phyloP scores from a whole-genome alignment of 805 yeast genomes.

The Myxozyma vanderwaltii region DNA sequence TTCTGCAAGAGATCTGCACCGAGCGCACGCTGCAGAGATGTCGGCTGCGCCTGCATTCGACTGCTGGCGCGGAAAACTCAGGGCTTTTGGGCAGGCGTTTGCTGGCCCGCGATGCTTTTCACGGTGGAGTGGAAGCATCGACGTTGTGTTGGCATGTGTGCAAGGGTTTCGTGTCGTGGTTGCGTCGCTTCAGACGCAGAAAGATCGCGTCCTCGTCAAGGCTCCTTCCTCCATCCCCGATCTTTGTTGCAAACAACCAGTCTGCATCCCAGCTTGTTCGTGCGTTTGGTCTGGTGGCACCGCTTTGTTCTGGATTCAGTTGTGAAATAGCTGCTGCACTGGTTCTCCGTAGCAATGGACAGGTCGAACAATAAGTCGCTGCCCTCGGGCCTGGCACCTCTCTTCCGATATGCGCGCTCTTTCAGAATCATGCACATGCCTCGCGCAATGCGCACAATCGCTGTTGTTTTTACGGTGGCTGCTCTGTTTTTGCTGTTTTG shows the following conservation, averaged over 20 bases:
- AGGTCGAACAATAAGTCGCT: conserved; percentile 6
- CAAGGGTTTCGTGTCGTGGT: neutral
- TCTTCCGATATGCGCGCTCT: conserved; percentile 18
- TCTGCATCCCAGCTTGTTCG: neutral
- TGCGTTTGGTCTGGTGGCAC: neutral
- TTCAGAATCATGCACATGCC: conserved; percentile 24
- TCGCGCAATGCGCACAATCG: conserved; percentile 5
- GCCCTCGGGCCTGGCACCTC: neutral
- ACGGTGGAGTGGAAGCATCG: neutral
- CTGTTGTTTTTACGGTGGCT: neutral
- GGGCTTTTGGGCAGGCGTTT: neutral
- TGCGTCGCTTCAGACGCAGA: neutral
- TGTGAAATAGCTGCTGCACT: neutral
- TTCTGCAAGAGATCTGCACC: neutral
- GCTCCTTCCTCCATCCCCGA: too few species aligned
- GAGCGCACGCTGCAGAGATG: neutral
- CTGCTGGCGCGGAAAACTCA: neutral
- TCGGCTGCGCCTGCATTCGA: conserved; percentile 7
- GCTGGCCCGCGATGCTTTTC: neutral
- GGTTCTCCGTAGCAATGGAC: neutral
- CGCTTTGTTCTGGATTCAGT: neutral
- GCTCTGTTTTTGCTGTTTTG: conserved; percentile 10
- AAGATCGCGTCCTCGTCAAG: too few species aligned
- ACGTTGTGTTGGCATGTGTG: neutral
- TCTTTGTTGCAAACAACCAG: too few species aligned